Conservation (phyloP, 2,329 filamentous ascomycete genomes). For the Alternaria burnsii region DNA sequence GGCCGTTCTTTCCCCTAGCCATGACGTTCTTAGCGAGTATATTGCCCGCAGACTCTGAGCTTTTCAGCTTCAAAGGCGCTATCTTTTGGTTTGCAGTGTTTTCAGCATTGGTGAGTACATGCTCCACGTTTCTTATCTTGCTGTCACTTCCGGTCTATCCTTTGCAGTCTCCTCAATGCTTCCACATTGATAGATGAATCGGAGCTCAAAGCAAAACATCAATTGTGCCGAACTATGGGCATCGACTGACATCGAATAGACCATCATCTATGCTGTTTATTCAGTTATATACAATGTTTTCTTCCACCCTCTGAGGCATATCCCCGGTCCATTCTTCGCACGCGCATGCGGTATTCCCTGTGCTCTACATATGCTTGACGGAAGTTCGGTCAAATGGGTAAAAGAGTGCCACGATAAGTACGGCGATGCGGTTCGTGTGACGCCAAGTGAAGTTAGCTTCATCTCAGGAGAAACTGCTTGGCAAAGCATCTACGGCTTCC, state of each 20-base stretch:
- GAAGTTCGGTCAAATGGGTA: slow-evolving; percentile 36
- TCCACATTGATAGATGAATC: not conserved
- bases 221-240: not conserved
- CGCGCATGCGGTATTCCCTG: slow-evolving; percentile 47
- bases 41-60: not conserved
- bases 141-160: not conserved
- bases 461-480: slow-evolving; percentile 55
- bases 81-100: not conserved
- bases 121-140: not conserved
- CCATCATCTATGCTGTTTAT: slow-evolving; percentile 21
- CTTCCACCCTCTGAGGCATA: slow-evolving; percentile 55
- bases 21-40: not conserved
- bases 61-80: not conserved
- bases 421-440: slow-evolving; percentile 54
- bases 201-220: not conserved
- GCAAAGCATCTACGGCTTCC: slow-evolving; percentile 56
- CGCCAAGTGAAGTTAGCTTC: slow-evolving; percentile 55
- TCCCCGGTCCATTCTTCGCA: slow-evolving; percentile 53
- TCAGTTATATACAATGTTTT: slow-evolving; percentile 50
- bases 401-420: slow-evolving; percentile 50
- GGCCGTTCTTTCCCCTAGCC: not conserved
- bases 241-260: slow-evolving; percentile 15
- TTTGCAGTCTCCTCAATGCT: not conserved
- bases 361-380: slow-evolving; percentile 34
- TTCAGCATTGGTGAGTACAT: not conserved